phyloP scores from a whole-genome alignment of 75 land plant genomes.

The Chamaecyparis obtusa region DNA sequence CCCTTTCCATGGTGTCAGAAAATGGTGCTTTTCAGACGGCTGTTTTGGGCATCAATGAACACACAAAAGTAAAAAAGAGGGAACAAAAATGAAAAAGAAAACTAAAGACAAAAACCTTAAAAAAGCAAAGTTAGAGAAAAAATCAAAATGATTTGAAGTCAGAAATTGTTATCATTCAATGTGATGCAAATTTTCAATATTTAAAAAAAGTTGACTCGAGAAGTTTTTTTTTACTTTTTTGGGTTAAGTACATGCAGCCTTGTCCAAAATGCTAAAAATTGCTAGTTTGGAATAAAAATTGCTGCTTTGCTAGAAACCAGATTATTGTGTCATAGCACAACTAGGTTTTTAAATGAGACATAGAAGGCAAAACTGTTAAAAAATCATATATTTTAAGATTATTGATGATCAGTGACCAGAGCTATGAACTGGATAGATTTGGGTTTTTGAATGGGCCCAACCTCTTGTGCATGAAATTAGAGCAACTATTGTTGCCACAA shows the following conservation, averaged over 20 bases:
- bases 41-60: background rate
- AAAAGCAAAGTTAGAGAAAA: background rate
- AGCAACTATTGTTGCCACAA: too few species aligned
- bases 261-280: background rate
- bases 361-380: too few species aligned
- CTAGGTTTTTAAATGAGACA: too few species aligned
- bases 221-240: background rate
- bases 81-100: background rate
- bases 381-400: too few species aligned
- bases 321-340: too few species aligned
- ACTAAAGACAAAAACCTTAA: background rate
- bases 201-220: background rate
- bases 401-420: too few species aligned
- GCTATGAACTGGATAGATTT: too few species aligned
- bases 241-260: background rate
- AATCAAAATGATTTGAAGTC: background rate
- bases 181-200: too few species aligned
- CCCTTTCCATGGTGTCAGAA: background rate
- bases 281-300: background rate
- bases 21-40: background rate
- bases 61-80: background rate
- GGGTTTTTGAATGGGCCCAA: too few species aligned
- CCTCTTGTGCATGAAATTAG: too few species aligned
- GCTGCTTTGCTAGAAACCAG: too few species aligned
- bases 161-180: background rate